These are phyloP conservation scores for Aspergillus tanneri DNA, from an alignment of 2,329 filamentous ascomycete species.

Conservation along the genomic window DNA sequence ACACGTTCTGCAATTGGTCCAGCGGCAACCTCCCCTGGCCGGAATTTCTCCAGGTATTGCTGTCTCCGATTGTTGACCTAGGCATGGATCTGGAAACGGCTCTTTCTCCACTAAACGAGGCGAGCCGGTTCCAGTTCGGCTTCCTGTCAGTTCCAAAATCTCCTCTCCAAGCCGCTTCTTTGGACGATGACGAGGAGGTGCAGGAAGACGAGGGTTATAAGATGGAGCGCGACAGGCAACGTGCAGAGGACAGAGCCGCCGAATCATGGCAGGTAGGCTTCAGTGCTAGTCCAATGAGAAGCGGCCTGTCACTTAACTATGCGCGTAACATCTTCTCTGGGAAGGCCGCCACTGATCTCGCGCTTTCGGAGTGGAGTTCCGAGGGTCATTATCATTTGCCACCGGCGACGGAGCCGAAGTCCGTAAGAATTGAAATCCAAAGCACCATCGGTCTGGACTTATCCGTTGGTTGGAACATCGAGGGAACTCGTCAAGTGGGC, in stretches of 20 bases:
- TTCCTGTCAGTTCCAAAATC: slow-evolving; percentile 30
- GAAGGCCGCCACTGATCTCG: slow-evolving; percentile 30
- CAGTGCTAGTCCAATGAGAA: slow-evolving; percentile 29
- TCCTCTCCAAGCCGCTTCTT: slow-evolving; percentile 6
- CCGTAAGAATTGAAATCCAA: slow-evolving; percentile 36
- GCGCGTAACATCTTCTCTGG: slow-evolving; percentile 40
- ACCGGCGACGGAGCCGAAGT: slow-evolving; percentile 28
- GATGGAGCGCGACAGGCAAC: slow-evolving; percentile 17
- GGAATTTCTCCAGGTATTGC: slow-evolving; percentile 21
- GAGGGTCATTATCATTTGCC: slow-evolving; percentile 40
- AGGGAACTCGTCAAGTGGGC: slow-evolving; percentile 38
- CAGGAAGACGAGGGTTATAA: slow-evolving; percentile 20
- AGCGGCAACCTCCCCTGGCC: slow-evolving; percentile 42
- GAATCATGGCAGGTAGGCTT: slow-evolving; percentile 37
- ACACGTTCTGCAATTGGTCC: slow-evolving; percentile 36
- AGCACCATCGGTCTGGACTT: slow-evolving; percentile 28
- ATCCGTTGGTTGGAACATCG: slow-evolving; percentile 35
- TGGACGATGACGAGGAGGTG: slow-evolving; percentile 23
- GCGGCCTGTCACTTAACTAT: slow-evolving; percentile 36
- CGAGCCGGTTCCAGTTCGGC: slow-evolving; percentile 37
- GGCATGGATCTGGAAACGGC: slow-evolving; percentile 24
- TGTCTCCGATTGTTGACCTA: slow-evolving; percentile 25
- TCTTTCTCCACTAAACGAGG: slow-evolving; percentile 19
- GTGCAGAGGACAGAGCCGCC: slow-evolving; percentile 23
- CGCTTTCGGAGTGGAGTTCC: slow-evolving; percentile 42